These are phyloP conservation scores for Cercophora newfieldiana DNA, from an alignment of 495 filamentous ascomycete genomes.

Conservation along the genomic window DNA sequence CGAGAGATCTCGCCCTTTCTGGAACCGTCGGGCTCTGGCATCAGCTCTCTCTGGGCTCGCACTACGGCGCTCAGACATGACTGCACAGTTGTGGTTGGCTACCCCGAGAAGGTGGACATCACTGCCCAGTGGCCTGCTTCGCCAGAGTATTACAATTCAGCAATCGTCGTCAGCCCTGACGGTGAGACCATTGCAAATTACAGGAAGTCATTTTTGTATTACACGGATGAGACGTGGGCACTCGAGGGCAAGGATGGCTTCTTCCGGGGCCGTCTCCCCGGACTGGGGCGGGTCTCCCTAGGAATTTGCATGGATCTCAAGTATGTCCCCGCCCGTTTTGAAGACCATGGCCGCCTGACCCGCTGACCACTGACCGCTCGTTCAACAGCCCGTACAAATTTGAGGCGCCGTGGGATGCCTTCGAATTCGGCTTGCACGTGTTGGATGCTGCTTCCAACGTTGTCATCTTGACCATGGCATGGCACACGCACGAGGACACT, in stretches of 20 bases:
- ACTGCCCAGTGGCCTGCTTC: conserved; percentile 47
- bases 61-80: conserved; percentile 67
- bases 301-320: conserved; percentile 84
- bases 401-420: conserved; percentile 71
- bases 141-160: conserved; percentile 75
- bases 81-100: conserved; percentile 85
- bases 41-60: conserved; percentile 77
- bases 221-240: conserved; percentile 72
- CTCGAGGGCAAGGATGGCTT: conserved; percentile 67
- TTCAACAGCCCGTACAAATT: conserved; percentile 66
- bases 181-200: conserved; percentile 80
- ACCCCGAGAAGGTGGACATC: conserved; percentile 71
- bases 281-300: conserved; percentile 62
- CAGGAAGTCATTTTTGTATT: conserved; percentile 84
- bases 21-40: conserved; percentile 73
- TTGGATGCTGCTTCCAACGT: conserved; percentile 66
- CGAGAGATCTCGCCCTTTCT: conserved; percentile 75
- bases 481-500: conserved; percentile 65
- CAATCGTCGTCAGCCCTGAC: conserved; percentile 68
- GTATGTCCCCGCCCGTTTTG: conserved; percentile 29
- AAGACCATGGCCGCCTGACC: neutral
- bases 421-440: conserved; percentile 82
- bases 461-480: conserved; percentile 85
- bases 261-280: conserved; percentile 51
- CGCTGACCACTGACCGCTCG: conserved; percentile 14